Base-by-base conservation (phyloP, 1,139 yeast genomes). In the Taphrina communis region DNA sequence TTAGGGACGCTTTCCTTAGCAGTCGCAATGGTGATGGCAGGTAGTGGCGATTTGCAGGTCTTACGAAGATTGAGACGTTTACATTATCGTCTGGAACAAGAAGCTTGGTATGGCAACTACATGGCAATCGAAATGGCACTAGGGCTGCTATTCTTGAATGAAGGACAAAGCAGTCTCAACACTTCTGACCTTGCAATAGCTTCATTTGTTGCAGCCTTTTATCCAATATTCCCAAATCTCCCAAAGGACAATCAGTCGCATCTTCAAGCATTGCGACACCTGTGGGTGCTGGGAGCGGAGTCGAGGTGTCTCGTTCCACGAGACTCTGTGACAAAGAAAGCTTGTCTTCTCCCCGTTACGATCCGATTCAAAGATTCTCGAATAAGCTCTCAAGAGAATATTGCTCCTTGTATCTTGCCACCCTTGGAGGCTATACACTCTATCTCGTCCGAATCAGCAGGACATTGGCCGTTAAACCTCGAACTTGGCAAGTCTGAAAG, bases 271-370 rank as follows among this genome's bases (percentile, higher is more conserved):
- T 80, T 93, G 59, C 82, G 97, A 62, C 96, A 92, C 77, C 88
- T 95, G 72, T 95, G 99, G 98, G 89, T 93, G 0, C 79, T 94
- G 72, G 85, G 96, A 0, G 88, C 89, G 8, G 94, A 88, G 73
- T 88, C 90, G 0, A 80, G 97, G 70, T 92, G 97, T 76, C 79
- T 94, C 17, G 83, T 90, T 11, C 83, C 89, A 0, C 82, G 94
- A 70, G 93, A 93, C 75, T 87, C 88, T 17, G 85, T 82, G 42
- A 48, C 65, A 11, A 55, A 60, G 11, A 21, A 38, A 14, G 56
- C 62, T 8, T 35, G 57, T 19, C 41, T 63, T 2, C 31, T 70
- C 25, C 72, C 70, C 1, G 19, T 69, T 11, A 36, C 58, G 53
- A 25, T 70, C 25, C n/a, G 35, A n/a, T 42, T 46, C 19, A 36